Evolutionary conservation across 345 rosid genomes (phyloP), one percentile per base, ranked within the genome.

Genomic region (Corymbia maculata): DNA sequence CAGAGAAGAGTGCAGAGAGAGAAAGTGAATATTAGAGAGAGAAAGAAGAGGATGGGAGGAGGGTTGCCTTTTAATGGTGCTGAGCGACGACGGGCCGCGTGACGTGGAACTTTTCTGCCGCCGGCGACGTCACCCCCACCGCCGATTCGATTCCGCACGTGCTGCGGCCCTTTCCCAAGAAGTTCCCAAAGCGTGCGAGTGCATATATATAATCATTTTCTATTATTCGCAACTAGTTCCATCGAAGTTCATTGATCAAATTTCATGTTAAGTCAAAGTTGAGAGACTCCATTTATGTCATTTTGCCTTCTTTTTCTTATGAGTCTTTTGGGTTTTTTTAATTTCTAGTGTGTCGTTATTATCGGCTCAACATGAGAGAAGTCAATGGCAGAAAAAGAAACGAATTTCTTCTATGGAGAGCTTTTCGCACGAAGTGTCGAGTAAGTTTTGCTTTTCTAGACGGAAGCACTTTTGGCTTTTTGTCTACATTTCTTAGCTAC

Each of bases 1-100:
- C 26, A 42, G 19, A 45, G 52, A 52, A 47, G 51, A 75, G 44
- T 57, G 66, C 42, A 50, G 85, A 55, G 79, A n/a, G 88, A 59
- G 42, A 24, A 52, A 86, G 80, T 70, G 66, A 87, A 79, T 8
- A 66, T 42, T 22, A 52, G 28, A 21, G 30, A 24, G 55, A 24
- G 45, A 6, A n/a, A 61, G n/a, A 52, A 17, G 87, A 36, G 42
- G 42, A 42, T 36, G 90, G 90, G 57, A 84, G 32, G 68, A 50
- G 51, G 92, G 91, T 75, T 55, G 91, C 61, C 13, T 92, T 90
- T 90, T 91, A 92, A 90, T 88, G 90, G 89, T 87, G 88, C 87
- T 14, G 70, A 30, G 75, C 21, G 85, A 16, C 75, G 44, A 61
- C 51, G 53, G 26, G 13, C 12, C 26, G 61, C 50, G 55, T 93